phyloP scores from a whole-genome alignment of 352 stramenopile genomes.

The Globisporangium abappressorium region DNA sequence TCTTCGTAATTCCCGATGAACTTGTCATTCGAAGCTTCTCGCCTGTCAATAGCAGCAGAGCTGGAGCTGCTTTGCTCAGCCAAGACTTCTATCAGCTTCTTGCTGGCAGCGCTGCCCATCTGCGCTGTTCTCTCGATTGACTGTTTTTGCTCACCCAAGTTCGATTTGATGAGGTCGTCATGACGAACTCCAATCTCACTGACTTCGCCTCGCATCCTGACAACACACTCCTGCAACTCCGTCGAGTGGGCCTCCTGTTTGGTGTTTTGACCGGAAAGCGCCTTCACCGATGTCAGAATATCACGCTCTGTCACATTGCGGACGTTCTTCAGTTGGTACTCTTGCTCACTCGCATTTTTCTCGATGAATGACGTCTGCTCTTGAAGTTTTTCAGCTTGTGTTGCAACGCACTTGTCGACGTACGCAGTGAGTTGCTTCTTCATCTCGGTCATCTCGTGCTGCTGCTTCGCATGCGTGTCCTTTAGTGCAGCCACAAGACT shows the following conservation, averaged over 20 bases:
- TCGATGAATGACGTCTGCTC: slow-evolving; percentile 48
- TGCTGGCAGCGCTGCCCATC: slow-evolving; percentile 1
- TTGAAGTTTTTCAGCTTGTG: slow-evolving; percentile 33
- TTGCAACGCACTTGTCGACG: slow-evolving; percentile 44
- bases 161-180: slow-evolving; percentile 24
- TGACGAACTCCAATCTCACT: slow-evolving; percentile 19
- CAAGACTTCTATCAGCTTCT: slow-evolving; percentile 21
- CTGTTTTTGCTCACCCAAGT: slow-evolving; percentile 19
- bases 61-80: slow-evolving; percentile 24
- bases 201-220: slow-evolving; percentile 24
- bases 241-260: slow-evolving; percentile 29
- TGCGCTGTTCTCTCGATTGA: slow-evolving; percentile 7
- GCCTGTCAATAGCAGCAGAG: slow-evolving; percentile 16
- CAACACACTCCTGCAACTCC: slow-evolving; percentile 27
- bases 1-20: slow-evolving; percentile 33
- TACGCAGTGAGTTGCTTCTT: slow-evolving; percentile 43
- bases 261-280: slow-evolving; percentile 26
- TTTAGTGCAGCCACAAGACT: slow-evolving; percentile 30
- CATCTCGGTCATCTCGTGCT: slow-evolving; percentile 40
- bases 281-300: slow-evolving; percentile 34
- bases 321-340: slow-evolving; percentile 34
- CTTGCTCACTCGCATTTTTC: slow-evolving; percentile 29
- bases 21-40: slow-evolving; percentile 19
- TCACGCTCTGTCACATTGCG: slow-evolving; percentile 35
- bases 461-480: slow-evolving; percentile 31